phyloP scores from a whole-genome alignment of 768 basidiomycete genomes.

The Lactarius psammicola region DNA sequence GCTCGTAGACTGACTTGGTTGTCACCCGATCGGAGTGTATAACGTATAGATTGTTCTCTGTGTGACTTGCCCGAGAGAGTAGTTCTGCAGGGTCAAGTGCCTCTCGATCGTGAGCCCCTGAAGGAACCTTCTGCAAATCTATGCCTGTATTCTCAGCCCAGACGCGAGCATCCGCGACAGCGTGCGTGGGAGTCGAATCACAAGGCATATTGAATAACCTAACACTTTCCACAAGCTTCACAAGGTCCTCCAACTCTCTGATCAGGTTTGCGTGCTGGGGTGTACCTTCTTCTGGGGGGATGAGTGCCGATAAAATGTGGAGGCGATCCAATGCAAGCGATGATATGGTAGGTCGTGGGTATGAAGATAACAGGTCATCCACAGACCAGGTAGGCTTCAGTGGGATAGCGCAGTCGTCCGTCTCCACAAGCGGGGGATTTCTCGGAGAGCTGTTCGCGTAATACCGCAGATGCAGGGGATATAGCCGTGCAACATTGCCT shows the following conservation, averaged over 20 bases:
- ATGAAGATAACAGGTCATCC: constrained; percentile 70
- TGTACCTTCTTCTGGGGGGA: constrained; percentile 60
- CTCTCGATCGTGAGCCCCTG: constrained; percentile 26
- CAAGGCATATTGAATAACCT: constrained; percentile 51
- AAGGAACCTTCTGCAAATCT: constrained; percentile 28
- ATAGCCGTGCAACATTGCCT: background rate
- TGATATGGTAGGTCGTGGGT: constrained; percentile 63
- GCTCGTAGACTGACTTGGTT: constrained; percentile 17
- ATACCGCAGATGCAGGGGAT: constrained; percentile 3
- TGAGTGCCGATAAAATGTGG: constrained; percentile 70
- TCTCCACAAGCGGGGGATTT: constrained; percentile 27
- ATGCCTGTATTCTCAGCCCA: constrained; percentile 43
- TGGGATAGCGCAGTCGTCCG: constrained; percentile 66
- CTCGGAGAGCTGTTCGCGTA: background rate
- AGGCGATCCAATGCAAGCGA: constrained; percentile 58
- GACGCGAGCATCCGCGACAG: constrained; percentile 41
- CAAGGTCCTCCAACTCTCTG: constrained; percentile 63
- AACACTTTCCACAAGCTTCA: constrained; percentile 79
- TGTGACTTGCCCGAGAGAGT: constrained; percentile 51
- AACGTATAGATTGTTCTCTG: constrained; percentile 55
- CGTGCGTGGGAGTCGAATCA: constrained; percentile 17
- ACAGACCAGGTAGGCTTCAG: constrained; percentile 76
- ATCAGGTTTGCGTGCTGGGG: constrained; percentile 51
- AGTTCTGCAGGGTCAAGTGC: constrained; percentile 45
- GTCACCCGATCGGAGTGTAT: constrained; percentile 47